Percentiles rank a stretch among this genome's conserved stretches.
These are phyloP conservation scores for Rhynchosporium agropyri DNA, from an alignment of 2,329 filamentous ascomycete species.

Conservation along the genomic window DNA sequence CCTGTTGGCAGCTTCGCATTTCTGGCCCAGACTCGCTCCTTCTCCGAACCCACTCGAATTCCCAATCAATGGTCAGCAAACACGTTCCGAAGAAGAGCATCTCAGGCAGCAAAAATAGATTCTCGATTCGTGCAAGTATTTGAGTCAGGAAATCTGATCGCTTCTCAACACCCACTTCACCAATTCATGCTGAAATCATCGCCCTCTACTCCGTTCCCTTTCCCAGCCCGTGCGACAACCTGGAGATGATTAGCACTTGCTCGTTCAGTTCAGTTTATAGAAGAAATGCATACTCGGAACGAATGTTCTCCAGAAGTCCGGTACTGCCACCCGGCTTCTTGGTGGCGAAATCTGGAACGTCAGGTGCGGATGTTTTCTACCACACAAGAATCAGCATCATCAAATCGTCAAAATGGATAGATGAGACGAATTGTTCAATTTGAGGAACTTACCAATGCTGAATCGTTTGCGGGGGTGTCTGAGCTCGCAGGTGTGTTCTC, in stretches of 20 bases:
- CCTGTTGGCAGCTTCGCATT: too few species aligned
- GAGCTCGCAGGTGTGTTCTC: slow-evolving; percentile 12
- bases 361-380: slow-evolving; percentile 3
- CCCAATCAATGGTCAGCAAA: too few species aligned
- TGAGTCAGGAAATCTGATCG: too few species aligned
- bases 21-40: too few species aligned
- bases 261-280: not conserved
- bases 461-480: slow-evolving; percentile 6
- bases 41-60: too few species aligned
- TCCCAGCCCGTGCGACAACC: not conserved
- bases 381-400: too few species aligned
- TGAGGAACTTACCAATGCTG: not conserved
- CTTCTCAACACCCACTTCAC: not conserved
- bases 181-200: not conserved
- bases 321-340: slow-evolving; percentile 10
- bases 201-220: not conserved
- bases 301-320: not conserved
- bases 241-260: not conserved
- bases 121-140: too few species aligned
- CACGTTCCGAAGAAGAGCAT: too few species aligned
- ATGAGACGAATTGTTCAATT: not conserved
- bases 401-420: too few species aligned
- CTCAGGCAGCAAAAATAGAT: too few species aligned
- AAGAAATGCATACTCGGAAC: not conserved
- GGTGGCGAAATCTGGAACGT: slow-evolving; percentile 14